Conservation (phyloP, 2,329 filamentous ascomycete genomes). For the Meredithiella fracta region DNA sequence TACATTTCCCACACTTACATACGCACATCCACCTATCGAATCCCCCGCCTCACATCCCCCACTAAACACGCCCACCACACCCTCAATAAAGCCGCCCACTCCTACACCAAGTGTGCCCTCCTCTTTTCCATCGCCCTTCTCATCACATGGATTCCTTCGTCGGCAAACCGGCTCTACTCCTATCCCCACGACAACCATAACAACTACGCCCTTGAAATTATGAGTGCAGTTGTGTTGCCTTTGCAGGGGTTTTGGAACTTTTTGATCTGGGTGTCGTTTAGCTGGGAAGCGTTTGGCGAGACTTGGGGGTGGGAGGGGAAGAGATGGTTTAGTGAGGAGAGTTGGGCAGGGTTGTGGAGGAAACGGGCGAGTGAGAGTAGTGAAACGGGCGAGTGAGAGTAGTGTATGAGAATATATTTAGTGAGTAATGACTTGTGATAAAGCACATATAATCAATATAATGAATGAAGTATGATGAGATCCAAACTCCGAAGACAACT, state of each 20-base stretch:
- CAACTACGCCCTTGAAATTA: conserved; percentile 42
- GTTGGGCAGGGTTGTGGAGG: neutral
- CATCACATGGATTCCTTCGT: conserved; percentile 55
- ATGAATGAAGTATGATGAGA: neutral
- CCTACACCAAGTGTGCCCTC: conserved; percentile 47
- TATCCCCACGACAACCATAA: conserved; percentile 34
- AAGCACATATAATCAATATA: conserved; percentile 1
- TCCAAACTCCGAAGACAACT: neutral
- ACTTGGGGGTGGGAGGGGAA: conserved; percentile 8
- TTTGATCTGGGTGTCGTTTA: conserved; percentile 51
- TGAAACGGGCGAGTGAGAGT: too few species aligned
- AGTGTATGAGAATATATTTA: neutral
- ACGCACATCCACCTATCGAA: conserved; percentile 10
- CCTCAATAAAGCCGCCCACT: conserved; percentile 42
- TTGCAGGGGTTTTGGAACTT: conserved; percentile 68
- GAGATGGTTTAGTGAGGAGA: neutral
- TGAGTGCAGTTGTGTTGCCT: conserved; percentile 54
- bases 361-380: neutral
- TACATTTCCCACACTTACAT: neutral
- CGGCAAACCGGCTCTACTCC: conserved; percentile 53
- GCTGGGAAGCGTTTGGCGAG: conserved; percentile 37
- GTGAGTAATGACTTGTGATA: neutral
- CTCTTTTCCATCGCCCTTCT: conserved; percentile 50
- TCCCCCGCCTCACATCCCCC: conserved; percentile 17
- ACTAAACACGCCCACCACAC: conserved; percentile 21